Evolutionary conservation across 78 protist genomes (phyloP).

Genomic region (Dictyostelium discoideum): DNA sequence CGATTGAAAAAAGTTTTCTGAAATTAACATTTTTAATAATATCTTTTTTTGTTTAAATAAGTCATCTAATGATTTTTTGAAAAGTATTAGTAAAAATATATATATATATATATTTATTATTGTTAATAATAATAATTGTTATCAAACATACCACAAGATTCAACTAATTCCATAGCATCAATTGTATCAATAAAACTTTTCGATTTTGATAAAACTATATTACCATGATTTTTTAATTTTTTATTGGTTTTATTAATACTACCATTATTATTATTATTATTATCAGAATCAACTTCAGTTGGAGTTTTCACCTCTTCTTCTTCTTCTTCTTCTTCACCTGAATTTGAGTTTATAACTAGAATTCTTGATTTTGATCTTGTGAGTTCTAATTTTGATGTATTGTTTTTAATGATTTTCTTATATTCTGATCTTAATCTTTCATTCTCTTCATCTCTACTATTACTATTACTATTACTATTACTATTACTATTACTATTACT

Average conservation of each 20-base stretch:
- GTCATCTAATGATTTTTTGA: conserved; percentile 1
- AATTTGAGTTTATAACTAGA: neutral
- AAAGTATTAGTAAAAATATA: neutral
- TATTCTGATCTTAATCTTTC: neutral
- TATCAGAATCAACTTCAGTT: neutral
- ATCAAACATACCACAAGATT: neutral
- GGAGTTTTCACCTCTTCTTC: neutral
- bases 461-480: neutral
- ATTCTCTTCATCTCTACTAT: neutral
- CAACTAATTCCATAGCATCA: neutral
- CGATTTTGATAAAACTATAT: neutral
- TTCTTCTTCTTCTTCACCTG: neutral
- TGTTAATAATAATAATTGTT: neutral
- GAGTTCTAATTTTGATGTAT: neutral
- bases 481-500: neutral
- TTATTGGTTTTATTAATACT: neutral
- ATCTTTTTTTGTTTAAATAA: conserved; percentile 48
- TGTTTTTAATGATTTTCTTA: neutral
- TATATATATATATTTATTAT: neutral
- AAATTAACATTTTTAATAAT: conserved; percentile 40
- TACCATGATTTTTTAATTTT: neutral
- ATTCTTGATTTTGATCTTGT: conserved; percentile 7
- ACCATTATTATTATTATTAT: neutral
- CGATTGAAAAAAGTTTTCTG: conserved; percentile 39
- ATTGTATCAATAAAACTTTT: neutral